Conservation (phyloP, 2,329 filamentous ascomycete species). For the Clonostachys byssicola region DNA sequence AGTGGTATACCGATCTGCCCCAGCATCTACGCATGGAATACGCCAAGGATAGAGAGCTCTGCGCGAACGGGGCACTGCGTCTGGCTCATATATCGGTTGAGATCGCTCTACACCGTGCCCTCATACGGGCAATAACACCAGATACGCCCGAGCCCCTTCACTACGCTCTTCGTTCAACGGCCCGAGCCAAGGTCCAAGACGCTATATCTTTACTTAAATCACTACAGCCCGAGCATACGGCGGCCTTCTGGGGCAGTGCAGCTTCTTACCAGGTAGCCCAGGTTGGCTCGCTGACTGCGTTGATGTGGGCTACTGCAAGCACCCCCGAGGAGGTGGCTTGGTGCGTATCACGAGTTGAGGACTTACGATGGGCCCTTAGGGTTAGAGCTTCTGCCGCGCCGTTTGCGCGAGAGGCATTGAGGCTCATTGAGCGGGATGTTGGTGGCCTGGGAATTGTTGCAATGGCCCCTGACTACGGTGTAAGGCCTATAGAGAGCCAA, state of each 20-base stretch:
- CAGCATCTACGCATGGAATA: conserved; percentile 34
- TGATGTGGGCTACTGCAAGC: conserved; percentile 10
- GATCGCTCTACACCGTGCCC: conserved; percentile 34
- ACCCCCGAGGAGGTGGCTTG: not conserved
- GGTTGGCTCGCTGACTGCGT: conserved; percentile 19
- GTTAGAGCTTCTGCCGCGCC: not conserved
- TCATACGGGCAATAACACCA: conserved; percentile 21
- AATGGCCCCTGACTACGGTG: no score
- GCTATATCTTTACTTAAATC: conserved; percentile 36
- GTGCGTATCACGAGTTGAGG: not conserved
- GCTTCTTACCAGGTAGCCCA: conserved; percentile 22
- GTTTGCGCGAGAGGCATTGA: not conserved
- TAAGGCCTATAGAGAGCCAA: no score
- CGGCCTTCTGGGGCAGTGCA: conserved; percentile 27
- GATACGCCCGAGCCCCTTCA: conserved; percentile 1
- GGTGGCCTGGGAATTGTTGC: not conserved
- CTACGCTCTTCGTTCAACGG: conserved; percentile 10
- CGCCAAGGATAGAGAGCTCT: conserved; percentile 26
- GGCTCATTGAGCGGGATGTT: not conserved
- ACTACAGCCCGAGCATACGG: conserved; percentile 33
- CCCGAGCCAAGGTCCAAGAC: conserved; percentile 19
- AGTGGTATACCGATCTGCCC: conserved; percentile 39
- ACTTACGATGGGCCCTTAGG: not conserved
- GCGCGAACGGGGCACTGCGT: conserved; percentile 31
- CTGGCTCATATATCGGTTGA: conserved; percentile 37